phyloP scores from a whole-genome alignment of 2,329 filamentous ascomycete species.

The Byssoonygena ceratinophila region DNA sequence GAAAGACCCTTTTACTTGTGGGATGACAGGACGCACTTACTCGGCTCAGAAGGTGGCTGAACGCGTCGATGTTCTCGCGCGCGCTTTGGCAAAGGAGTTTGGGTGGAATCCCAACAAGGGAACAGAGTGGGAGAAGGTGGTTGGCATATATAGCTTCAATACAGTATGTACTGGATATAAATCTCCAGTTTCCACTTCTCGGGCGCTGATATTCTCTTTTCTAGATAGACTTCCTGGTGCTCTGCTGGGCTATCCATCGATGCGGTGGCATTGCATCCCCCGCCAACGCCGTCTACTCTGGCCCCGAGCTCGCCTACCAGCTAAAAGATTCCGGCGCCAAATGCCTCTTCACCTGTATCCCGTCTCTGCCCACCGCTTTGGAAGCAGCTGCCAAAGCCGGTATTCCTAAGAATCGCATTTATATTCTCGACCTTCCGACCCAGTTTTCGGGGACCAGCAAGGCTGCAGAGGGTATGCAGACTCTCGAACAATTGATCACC shows the following conservation, averaged over 20 bases:
- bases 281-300: slow-evolving; percentile 64
- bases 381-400: slow-evolving; percentile 53
- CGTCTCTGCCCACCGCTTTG: slow-evolving; percentile 54
- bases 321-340: slow-evolving; percentile 58
- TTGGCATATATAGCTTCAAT: slow-evolving; percentile 68
- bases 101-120: slow-evolving; percentile 60
- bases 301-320: slow-evolving; percentile 60
- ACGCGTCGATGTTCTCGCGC: slow-evolving; percentile 56
- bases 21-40: slow-evolving; percentile 58
- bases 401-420: slow-evolving; percentile 55
- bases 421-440: slow-evolving; percentile 58
- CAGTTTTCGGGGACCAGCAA: slow-evolving; percentile 40
- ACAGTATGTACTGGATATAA: slow-evolving; percentile 44
- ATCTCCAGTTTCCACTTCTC: too few species aligned
- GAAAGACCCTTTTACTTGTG: slow-evolving; percentile 64
- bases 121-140: slow-evolving; percentile 70
- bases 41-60: slow-evolving; percentile 52
- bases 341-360: slow-evolving; percentile 60
- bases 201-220: neutral
- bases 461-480: slow-evolving; percentile 44
- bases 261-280: slow-evolving; percentile 64
- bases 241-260: slow-evolving; percentile 63
- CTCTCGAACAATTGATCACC: slow-evolving; percentile 54
- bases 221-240: slow-evolving; percentile 62
- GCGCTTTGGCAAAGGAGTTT: slow-evolving; percentile 59